These are phyloP conservation scores for Plantago lanceolata DNA, from an alignment of 305 asterid genomes.

Conservation along the genomic window DNA sequence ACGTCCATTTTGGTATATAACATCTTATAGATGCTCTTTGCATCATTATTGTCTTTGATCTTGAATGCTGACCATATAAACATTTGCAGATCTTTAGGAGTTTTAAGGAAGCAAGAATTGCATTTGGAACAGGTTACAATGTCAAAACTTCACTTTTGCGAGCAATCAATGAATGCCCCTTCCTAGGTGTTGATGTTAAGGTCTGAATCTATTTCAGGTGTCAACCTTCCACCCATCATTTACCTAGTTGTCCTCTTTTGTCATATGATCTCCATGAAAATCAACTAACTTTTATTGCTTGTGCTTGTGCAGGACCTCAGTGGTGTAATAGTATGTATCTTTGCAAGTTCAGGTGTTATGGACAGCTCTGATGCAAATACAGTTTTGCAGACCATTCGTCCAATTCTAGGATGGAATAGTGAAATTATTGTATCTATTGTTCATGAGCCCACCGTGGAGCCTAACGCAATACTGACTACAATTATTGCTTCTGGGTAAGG, in stretches of 20 bases:
- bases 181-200: slow-evolving; percentile 65
- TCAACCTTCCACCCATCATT: slow-evolving; percentile 21
- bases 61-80: slow-evolving; percentile 25
- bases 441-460: slow-evolving; percentile 55
- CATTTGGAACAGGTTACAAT: slow-evolving; percentile 76
- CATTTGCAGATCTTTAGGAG: slow-evolving; percentile 61
- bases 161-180: slow-evolving; percentile 83
- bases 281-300: slow-evolving; percentile 21
- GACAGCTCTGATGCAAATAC: slow-evolving; percentile 42
- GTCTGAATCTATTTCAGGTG: slow-evolving; percentile 31
- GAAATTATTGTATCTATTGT: slow-evolving; percentile 54
- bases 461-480: slow-evolving; percentile 57
- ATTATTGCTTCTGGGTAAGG: slow-evolving; percentile 75
- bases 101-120: slow-evolving; percentile 66
- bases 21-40: slow-evolving; percentile 20
- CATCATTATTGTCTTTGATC: slow-evolving; percentile 15
- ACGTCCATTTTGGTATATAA: slow-evolving; percentile 14
- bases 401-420: slow-evolving; percentile 47
- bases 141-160: slow-evolving; percentile 59
- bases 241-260: slow-evolving; percentile 17
- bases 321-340: slow-evolving; percentile 66
- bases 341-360: slow-evolving; percentile 66
- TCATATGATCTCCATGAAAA: slow-evolving; percentile 21
- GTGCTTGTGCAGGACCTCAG: slow-evolving; percentile 51
- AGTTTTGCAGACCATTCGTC: slow-evolving; percentile 50